phyloP scores from a whole-genome alignment of 2,329 filamentous ascomycete species.

The Colletotrichum truncatum region DNA sequence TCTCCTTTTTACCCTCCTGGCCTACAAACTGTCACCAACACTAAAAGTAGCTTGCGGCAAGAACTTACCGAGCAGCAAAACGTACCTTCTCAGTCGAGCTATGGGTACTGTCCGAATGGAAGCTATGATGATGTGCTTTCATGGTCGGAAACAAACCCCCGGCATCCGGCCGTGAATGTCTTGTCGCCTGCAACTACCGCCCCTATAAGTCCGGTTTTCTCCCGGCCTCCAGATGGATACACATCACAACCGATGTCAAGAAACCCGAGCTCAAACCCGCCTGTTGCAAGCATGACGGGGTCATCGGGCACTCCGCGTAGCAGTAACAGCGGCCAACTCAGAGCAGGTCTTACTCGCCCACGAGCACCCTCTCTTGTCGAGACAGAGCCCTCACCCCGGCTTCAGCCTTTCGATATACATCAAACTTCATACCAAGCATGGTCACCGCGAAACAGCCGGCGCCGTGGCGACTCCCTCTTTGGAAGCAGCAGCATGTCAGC shows the following conservation, averaged over 20 bases:
- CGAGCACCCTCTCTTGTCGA: conserved; percentile 50
- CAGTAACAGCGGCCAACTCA: conserved; percentile 32
- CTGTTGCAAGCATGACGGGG: not conserved
- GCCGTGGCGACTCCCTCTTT: conserved; percentile 5
- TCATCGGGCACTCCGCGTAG: conserved; percentile 20
- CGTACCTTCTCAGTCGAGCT: conserved; percentile 15
- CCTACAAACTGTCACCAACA: conserved; percentile 23
- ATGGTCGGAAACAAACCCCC: not conserved
- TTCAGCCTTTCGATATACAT: conserved; percentile 40
- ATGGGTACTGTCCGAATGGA: not conserved
- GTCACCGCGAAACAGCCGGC: conserved; percentile 28
- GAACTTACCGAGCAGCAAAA: conserved; percentile 28
- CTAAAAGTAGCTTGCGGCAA: conserved; percentile 2
- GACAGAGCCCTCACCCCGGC: conserved; percentile 53
- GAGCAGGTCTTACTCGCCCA: conserved; percentile 37
- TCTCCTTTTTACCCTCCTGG: conserved; percentile 39
- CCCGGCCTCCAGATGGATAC: conserved; percentile 48
- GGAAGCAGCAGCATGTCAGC: conserved; percentile 13
- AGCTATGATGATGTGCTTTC: conserved; percentile 17
- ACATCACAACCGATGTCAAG: conserved; percentile 61
- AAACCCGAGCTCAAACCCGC: conserved; percentile 45
- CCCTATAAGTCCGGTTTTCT: conserved; percentile 33
- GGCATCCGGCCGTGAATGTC: conserved; percentile 26
- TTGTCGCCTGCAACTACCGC: conserved; percentile 32
- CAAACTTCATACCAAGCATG: conserved; percentile 39